Evolutionary conservation across 1,139 yeast genomes (phyloP).

Genomic region (Taiozyma sp.): DNA sequence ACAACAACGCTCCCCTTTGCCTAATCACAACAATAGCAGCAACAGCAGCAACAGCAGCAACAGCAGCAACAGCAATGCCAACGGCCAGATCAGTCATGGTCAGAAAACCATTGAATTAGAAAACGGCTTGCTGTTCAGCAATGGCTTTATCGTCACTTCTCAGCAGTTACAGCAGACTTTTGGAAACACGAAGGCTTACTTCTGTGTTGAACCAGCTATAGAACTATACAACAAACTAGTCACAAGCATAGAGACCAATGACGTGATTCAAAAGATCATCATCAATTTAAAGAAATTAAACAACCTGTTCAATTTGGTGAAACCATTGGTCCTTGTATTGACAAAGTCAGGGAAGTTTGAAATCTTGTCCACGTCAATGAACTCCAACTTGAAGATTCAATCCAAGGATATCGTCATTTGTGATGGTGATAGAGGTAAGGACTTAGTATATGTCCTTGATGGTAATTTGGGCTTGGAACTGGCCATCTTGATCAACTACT

Average conservation of each 20-base stretch:
- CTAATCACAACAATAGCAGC: background rate
- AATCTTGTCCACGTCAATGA: conserved; percentile 63
- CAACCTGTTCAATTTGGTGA: conserved; percentile 21
- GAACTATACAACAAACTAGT: conserved; percentile 28
- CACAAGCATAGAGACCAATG: conserved; percentile 6
- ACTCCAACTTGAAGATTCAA: conserved; percentile 48
- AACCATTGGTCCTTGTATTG: conserved; percentile 61
- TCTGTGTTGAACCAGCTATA: conserved; percentile 35
- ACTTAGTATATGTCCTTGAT: conserved; percentile 75
- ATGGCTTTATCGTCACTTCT: conserved; percentile 51
- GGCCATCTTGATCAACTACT: conserved; percentile 76
- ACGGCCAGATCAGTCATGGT: background rate
- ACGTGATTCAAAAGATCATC: conserved; percentile 15
- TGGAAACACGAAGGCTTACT: conserved; percentile 41
- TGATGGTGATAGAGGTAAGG: conserved; percentile 97
- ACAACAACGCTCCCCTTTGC: background rate
- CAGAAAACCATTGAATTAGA: conserved; percentile 34
- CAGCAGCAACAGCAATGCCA: background rate
- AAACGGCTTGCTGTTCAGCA: conserved; percentile 46
- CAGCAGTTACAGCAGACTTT: conserved; percentile 36
- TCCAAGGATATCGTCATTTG: conserved; percentile 84
- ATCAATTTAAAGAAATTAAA: conserved; percentile 23
- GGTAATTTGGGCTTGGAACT: conserved; percentile 66
- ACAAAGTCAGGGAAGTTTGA: conserved; percentile 88
- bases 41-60: too few species aligned